phyloP scores from a whole-genome alignment of 2,329 filamentous ascomycete genomes.

The Ceratocystiopsis sp. region DNA sequence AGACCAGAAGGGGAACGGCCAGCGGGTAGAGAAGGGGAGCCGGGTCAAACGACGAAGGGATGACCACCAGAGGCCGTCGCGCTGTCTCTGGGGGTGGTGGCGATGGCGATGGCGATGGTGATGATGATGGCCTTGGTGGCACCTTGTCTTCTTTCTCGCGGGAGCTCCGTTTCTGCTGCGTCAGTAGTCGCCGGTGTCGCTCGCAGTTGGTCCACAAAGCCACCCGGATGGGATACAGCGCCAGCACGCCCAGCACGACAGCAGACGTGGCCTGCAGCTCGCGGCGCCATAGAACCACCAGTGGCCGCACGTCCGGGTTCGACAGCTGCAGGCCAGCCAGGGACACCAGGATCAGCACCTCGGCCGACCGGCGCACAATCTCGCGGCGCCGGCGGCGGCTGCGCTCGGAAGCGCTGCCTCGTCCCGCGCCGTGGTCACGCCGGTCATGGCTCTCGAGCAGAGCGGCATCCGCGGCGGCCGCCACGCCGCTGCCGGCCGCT shows the following conservation, averaged over 20 bases:
- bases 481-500: no score
- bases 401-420: constrained; percentile 15
- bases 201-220: constrained; percentile 28
- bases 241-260: constrained; percentile 23
- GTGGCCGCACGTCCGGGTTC: constrained; percentile 28
- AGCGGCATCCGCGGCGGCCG: not conserved
- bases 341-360: constrained; percentile 32
- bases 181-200: constrained; percentile 6
- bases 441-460: constrained; percentile 4
- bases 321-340: constrained; percentile 30
- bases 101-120: not conserved
- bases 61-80: constrained; percentile 24
- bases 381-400: constrained; percentile 28
- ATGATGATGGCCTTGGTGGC: not conserved
- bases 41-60: constrained; percentile 74
- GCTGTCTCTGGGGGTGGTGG: constrained; percentile 10
- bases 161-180: no score
- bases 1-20: constrained; percentile 57
- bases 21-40: constrained; percentile 81
- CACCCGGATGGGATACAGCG: constrained; percentile 44
- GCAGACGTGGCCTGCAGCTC: constrained; percentile 24
- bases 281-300: constrained; percentile 29
- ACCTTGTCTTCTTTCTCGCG: not conserved
- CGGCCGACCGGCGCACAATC: constrained; percentile 32
- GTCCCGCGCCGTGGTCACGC: constrained; percentile 11